Percentiles rank a stretch among this genome's conserved stretches.
Conservation (phyloP, 441 rosid species). For the Adansonia rubrostipa region DNA sequence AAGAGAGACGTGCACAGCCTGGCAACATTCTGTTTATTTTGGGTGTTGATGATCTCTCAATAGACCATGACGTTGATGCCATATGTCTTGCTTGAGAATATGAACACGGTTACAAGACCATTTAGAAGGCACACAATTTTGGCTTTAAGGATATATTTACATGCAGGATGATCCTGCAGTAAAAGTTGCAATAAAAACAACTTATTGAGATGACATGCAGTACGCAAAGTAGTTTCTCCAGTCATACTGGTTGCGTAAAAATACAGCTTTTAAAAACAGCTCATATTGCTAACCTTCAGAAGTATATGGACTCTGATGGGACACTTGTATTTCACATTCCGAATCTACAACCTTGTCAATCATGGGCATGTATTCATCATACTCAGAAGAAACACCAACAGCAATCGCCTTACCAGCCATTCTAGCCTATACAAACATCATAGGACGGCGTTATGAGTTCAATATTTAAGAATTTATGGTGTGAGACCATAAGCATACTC, state of each 20-base stretch:
- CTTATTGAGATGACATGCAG: not conserved
- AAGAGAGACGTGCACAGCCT: not conserved
- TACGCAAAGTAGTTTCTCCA: not conserved
- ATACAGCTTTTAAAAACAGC: not conserved
- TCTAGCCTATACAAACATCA: constrained; percentile 50
- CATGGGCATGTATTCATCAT: constrained; percentile 87
- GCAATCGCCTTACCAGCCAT: constrained; percentile 39
- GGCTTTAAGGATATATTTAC: not conserved
- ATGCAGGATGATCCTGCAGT: not conserved
- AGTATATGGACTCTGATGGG: constrained; percentile 41
- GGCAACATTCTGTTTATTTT: constrained; percentile 7
- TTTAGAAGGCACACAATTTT: not conserved
- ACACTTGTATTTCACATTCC: constrained; percentile 49
- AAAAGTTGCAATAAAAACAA: not conserved
- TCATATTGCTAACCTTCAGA: constrained; percentile 47
- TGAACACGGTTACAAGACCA: not conserved
- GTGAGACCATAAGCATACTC: not conserved
- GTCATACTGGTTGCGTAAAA: not conserved
- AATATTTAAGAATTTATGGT: not conserved
- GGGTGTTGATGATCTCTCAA: not conserved
- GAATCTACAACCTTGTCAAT: constrained; percentile 96
- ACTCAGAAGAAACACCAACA: constrained; percentile 43
- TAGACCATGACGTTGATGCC: not conserved
- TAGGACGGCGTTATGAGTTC: constrained; percentile 16
- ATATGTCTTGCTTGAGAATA: not conserved